Percentiles rank a stretch among this genome's conserved stretches.
Conservation (phyloP, 177 flowering plant genomes). For the Vitis hybrid region DNA sequence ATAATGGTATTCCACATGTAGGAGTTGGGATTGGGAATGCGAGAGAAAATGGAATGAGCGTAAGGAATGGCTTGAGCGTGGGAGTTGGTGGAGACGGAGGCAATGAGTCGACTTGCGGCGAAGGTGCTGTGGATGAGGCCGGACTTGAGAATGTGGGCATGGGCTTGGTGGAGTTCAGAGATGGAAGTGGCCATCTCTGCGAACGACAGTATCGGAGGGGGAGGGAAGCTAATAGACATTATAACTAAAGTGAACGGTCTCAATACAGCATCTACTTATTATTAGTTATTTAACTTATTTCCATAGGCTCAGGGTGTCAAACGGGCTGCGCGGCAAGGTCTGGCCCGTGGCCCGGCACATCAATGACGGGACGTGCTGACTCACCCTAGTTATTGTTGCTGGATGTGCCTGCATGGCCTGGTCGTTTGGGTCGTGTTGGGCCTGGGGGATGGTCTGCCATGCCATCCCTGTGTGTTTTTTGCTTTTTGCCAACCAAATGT, state of each 20-base stretch:
- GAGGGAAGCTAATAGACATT: constrained; percentile 8
- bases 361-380: no score
- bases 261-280: no score
- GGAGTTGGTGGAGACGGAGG: constrained; percentile 10
- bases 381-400: no score
- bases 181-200: constrained; percentile 25
- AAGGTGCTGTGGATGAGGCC: constrained; percentile 24
- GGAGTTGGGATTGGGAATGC: constrained; percentile 19
- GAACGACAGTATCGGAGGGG: constrained; percentile 20
- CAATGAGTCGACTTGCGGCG: constrained; percentile 28
- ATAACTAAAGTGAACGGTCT: not conserved
- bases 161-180: constrained; percentile 29
- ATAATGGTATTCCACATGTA: constrained; percentile 27
- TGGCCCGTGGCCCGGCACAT: no score
- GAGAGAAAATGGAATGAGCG: constrained; percentile 25
- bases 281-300: no score
- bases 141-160: constrained; percentile 30
- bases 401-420: no score
- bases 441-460: no score
- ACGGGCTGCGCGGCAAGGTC: no score
- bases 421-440: no score
- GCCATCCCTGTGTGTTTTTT: no score
- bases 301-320: no score
- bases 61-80: constrained; percentile 13
- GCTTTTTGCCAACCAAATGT: no score